phyloP scores from a whole-genome alignment of 148 eudicot species.

The Rheum nobile region DNA sequence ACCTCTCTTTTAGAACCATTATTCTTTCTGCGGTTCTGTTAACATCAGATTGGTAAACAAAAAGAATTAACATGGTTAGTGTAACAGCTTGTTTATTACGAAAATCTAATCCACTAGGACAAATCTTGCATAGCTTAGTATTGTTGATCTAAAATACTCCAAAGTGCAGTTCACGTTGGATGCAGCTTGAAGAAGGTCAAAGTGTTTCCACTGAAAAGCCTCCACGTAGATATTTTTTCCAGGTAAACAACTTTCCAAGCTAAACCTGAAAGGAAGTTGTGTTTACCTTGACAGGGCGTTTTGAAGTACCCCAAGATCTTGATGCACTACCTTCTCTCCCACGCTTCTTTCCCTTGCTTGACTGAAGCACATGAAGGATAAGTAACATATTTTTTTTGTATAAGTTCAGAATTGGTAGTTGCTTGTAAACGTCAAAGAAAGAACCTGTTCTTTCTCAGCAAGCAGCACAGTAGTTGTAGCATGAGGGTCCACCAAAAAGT shows the following conservation, averaged over 20 bases:
- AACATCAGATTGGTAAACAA: slow-evolving; percentile 4
- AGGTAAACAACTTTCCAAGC: not conserved
- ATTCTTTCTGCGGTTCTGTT: slow-evolving; percentile 34
- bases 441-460: slow-evolving; percentile 84
- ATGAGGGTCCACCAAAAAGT: slow-evolving; percentile 83
- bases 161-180: not conserved
- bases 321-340: slow-evolving; percentile 42
- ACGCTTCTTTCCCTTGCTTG: slow-evolving; percentile 71
- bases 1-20: slow-evolving; percentile 25
- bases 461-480: slow-evolving; percentile 68
- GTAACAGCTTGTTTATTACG: not conserved
- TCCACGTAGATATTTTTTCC: not conserved
- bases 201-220: not conserved
- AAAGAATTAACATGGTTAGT: not conserved
- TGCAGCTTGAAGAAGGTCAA: not conserved
- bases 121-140: not conserved
- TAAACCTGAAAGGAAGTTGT: not conserved
- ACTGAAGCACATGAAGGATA: slow-evolving; percentile 15
- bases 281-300: slow-evolving; percentile 60
- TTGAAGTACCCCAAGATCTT: slow-evolving; percentile 31
- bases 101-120: not conserved
- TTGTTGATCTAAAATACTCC: not conserved
- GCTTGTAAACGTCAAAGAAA: slow-evolving; percentile 7
- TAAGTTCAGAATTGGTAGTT: not conserved
- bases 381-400: not conserved